Evolutionary conservation across 2,329 filamentous ascomycete genomes (phyloP).

Genomic region (Cladophialophora bantiana): DNA sequence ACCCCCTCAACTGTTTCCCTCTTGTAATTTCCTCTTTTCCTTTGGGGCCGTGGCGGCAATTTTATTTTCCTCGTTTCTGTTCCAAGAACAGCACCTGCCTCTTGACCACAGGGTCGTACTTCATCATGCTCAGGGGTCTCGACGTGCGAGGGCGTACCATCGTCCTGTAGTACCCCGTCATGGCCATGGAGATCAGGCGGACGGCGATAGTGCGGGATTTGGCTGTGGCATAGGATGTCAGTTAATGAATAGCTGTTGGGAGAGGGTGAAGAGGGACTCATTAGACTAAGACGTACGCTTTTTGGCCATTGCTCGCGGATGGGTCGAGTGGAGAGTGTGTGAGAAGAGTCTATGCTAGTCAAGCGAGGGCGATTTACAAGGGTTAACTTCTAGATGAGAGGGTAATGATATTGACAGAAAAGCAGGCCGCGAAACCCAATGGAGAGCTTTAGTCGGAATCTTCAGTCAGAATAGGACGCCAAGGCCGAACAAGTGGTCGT

Average conservation of each 20-base stretch:
- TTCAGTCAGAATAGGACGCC: background rate
- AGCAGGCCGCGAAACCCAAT: background rate
- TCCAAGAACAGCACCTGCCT: conserved; percentile 97
- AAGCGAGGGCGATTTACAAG: too few species aligned
- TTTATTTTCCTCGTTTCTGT: conserved; percentile 70
- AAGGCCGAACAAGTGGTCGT: background rate
- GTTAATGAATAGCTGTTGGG: background rate
- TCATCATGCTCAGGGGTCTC: conserved; percentile 92
- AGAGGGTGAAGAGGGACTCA: background rate
- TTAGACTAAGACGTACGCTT: conserved; percentile 3
- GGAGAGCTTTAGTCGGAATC: background rate
- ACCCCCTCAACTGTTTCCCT: background rate
- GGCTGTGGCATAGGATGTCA: conserved; percentile 54
- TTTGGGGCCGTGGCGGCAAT: too few species aligned
- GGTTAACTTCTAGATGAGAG: background rate
- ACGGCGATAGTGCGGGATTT: conserved; percentile 94
- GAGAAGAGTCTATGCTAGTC: background rate
- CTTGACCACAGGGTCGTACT: conserved; percentile 97
- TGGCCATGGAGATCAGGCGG: conserved; percentile 95
- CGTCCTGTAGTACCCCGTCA: conserved; percentile 97
- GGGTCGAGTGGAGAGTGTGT: background rate
- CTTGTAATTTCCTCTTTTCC: background rate
- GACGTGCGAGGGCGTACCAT: conserved; percentile 81
- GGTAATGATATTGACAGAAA: background rate
- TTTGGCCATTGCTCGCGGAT: conserved; percentile 15